Conservation (phyloP, 805 yeast species). For the Candida sonorensis region DNA sequence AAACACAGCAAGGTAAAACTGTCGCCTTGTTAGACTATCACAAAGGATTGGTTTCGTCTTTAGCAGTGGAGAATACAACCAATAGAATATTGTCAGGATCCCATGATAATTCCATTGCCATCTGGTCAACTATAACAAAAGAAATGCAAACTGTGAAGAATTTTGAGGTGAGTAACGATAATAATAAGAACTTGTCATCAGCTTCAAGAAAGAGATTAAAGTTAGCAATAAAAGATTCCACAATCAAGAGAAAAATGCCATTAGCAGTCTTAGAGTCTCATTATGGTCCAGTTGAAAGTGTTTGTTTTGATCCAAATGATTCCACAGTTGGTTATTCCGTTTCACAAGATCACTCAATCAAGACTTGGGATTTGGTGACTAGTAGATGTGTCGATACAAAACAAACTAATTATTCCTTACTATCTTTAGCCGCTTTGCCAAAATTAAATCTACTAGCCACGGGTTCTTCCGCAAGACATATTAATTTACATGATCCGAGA, state of each 20-base stretch:
- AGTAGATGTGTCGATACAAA: slow-evolving; percentile 80
- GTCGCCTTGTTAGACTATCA: slow-evolving; percentile 87
- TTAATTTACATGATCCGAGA: slow-evolving; percentile 89
- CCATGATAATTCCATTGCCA: slow-evolving; percentile 68
- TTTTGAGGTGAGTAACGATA: slow-evolving; percentile 27
- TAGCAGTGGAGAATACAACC: slow-evolving; percentile 50
- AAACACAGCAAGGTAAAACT: slow-evolving; percentile 53
- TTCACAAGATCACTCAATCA: slow-evolving; percentile 90
- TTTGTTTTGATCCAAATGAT: slow-evolving; percentile 67
- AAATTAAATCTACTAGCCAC: slow-evolving; percentile 68
- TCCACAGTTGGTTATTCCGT: slow-evolving; percentile 84
- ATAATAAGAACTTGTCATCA: slow-evolving; percentile 44
- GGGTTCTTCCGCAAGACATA: slow-evolving; percentile 98
- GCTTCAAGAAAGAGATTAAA: slow-evolving; percentile 86
- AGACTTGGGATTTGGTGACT: slow-evolving; percentile 95
- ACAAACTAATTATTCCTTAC: slow-evolving; percentile 76
- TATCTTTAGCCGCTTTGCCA: slow-evolving; percentile 66
- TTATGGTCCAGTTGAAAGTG: slow-evolving; percentile 80
- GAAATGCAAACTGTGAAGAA: slow-evolving; percentile 65
- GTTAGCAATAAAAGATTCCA: slow-evolving; percentile 68
- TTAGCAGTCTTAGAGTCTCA: slow-evolving; percentile 76
- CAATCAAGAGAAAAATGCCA: slow-evolving; percentile 77
- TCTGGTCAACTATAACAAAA: slow-evolving; percentile 85
- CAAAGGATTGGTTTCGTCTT: slow-evolving; percentile 73
- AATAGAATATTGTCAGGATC: slow-evolving; percentile 77